A percentile compares a stretch with the other conserved stretches of the same genome.
Evolutionary conservation across 208 protist genomes (phyloP).

Genomic region (Trypanosoma cruzi): DNA sequence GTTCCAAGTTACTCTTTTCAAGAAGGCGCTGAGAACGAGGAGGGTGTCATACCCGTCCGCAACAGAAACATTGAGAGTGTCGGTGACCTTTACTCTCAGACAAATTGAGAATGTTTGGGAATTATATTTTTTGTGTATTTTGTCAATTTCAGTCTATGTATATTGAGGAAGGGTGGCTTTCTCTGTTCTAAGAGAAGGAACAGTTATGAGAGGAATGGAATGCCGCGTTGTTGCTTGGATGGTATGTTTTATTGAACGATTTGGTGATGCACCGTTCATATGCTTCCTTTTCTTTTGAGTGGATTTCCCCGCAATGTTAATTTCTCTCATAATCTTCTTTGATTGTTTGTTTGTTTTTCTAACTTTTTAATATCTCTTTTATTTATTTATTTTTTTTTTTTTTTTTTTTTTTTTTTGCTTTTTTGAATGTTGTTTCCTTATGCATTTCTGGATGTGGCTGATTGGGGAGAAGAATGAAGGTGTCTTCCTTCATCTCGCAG

Average conservation of each 20-base stretch:
- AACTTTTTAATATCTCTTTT: background rate
- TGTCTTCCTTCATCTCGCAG: constrained; percentile 49
- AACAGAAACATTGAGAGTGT: constrained; percentile 43
- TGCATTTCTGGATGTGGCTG: background rate
- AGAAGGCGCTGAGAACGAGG: constrained; percentile 67
- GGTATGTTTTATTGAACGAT: background rate
- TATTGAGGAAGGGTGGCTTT: too few relatives aligned
- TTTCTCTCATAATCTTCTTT: background rate
- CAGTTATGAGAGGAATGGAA: too few relatives aligned
- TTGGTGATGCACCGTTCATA: background rate
- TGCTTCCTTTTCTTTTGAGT: background rate
- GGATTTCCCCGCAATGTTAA: background rate
- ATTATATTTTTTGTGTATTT: background rate
- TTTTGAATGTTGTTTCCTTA: background rate
- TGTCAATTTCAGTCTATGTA: background rate
- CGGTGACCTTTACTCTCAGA: constrained; percentile 32
- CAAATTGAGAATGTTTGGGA: constrained; percentile 18
- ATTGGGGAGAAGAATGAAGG: constrained; percentile 14
- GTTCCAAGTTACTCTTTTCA: constrained; percentile 71
- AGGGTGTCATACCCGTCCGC: constrained; percentile 65
- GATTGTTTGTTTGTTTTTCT: background rate
- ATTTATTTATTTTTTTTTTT: background rate
- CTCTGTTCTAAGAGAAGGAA: too few relatives aligned
- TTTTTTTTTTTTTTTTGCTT: background rate
- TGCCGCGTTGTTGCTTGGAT: background rate